Base-by-base conservation (phyloP, 2,329 filamentous ascomycete species). In the Leptographium procerum region DNA sequence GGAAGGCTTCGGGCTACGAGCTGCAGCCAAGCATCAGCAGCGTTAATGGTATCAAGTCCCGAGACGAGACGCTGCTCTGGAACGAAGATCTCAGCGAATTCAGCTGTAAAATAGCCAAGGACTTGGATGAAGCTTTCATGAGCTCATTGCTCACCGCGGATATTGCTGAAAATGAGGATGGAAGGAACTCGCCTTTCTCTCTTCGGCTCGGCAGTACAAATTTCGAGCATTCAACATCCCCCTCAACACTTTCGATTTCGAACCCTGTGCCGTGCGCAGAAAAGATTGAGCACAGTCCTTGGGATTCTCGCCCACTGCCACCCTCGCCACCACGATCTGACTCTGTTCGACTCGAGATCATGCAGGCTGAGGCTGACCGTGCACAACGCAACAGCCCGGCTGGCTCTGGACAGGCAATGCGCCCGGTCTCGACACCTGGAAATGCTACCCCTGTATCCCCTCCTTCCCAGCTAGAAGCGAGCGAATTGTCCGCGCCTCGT, bases 61-160 rank as follows among this genome's bases (percentile, higher is more conserved):
- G 45, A 19, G 57, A 61, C 59, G 19, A 57, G 43, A 60, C n/a
- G 60, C 70, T 55, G 65, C 73, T 47, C 71, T 79, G 65, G 85
- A 66, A 83, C 64, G 89, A 91, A 60, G 91, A 96, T 68, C 81
- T 94, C 57, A 81, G 89, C 8, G 86, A 92, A 65, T 87, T 95
- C 59, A 95, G 90, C 65, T 83, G 82, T 65, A 90, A 90, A 65
- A 85, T 96, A 61, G 89, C 90, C 55, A 89, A 90, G 70, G 89
- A 94, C 60, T 95, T 91, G 67, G 91, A 97, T 67, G 89, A 94
- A 66, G 91, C 91, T 1, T 96, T 97, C 74, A 91, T 89, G 67
- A 84, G 87, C 64, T 79, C 77, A 11, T 64, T 82, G 13, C 71
- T 80, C 34, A 65, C 67, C 1, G 61, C 56, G 13, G 62, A 63